Evolutionary conservation across 805 yeast species (phyloP), one percentile per base, ranked within the genome.

Genomic region (Saccharomycopsis sp.): DNA sequence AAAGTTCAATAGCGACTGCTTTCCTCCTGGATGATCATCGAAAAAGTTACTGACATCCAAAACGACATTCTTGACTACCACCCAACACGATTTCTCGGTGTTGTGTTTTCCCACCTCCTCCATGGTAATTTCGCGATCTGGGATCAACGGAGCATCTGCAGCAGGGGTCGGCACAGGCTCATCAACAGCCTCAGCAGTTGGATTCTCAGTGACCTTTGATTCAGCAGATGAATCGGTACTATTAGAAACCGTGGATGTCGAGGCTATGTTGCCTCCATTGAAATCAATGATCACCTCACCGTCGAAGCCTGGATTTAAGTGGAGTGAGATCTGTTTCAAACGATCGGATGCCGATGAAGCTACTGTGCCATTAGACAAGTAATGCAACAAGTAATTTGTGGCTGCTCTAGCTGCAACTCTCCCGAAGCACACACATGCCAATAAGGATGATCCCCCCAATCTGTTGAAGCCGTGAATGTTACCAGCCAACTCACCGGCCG

Each of bases 401-500:
- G 78, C 77, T 14, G 70, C 61, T 55, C 68, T 65, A 1, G 79
- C 79, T 9, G 78, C 79, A 12, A 73, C 71, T 53, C 75, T 70
- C 1, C 80, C 79, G 66, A 75, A 78, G 0, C 79, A 83, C 3
- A 80, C 85, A 68, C 85, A 81, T 50, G 80, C 82, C 21, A 81
- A 68, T 53, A 82, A 68, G 9, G 81, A 74, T 20, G 82, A 75
- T 1, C 86, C 87, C 3, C 82, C 82, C 24, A 82, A 70, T 60
- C 84, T 70, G 62, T 79, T 78, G 21, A 72, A 76, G 1, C 86
- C 86, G 64, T 81, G 85, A 5, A 82, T 74, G 4, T 84, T 85
- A 18, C 85, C 86, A 20, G 82, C 79, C 21, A 79, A 72, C 63
- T 82, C 85, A 1, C 86, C 87, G 50, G 78, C 77, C 1, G 85